A percentile compares a stretch with the other conserved stretches of the same genome.
Evolutionary conservation across 768 basidiomycete species (phyloP).

Genomic region (Megacollybia marginata): DNA sequence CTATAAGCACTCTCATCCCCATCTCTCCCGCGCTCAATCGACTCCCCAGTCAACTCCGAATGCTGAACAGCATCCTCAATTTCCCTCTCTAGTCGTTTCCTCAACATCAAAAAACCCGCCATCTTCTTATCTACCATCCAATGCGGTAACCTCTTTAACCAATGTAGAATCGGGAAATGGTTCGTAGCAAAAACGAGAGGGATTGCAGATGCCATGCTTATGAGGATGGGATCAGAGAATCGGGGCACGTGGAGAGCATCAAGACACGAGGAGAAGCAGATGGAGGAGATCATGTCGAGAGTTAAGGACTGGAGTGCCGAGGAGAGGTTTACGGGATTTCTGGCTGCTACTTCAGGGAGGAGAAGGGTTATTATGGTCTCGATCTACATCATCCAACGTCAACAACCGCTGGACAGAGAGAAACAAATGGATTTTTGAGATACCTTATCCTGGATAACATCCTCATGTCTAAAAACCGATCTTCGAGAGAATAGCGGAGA

Average conservation of each 20-base stretch:
- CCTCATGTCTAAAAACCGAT: slow-evolving; percentile 30
- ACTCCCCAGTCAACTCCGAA: slow-evolving; percentile 15
- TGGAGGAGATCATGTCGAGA: slow-evolving; percentile 12
- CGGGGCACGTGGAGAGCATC: slow-evolving; percentile 19
- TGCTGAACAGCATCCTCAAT: slow-evolving; percentile 15
- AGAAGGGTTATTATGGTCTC: slow-evolving; percentile 23
- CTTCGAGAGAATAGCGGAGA: slow-evolving; percentile 32
- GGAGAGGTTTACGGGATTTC: slow-evolving; percentile 8
- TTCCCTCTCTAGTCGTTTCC: slow-evolving; percentile 9
- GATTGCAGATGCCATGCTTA: slow-evolving; percentile 1
- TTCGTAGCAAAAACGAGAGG: slow-evolving; percentile 5
- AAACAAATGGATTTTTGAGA: too few species aligned
- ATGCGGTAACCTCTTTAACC: background rate
- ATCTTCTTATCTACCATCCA: slow-evolving; percentile 1
- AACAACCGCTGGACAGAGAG: too few species aligned
- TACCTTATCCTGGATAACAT: slow-evolving; percentile 26
- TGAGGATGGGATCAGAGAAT: slow-evolving; percentile 21
- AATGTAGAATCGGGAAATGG: slow-evolving; percentile 7
- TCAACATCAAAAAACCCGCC: slow-evolving; percentile 10
- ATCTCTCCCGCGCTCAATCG: slow-evolving; percentile 9
- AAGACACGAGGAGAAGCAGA: slow-evolving; percentile 17
- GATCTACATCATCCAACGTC: slow-evolving; percentile 16
- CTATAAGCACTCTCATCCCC: slow-evolving; percentile 32
- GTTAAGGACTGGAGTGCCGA: slow-evolving; percentile 9
- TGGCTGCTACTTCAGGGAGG: too few species aligned